These are phyloP conservation scores for Colletotrichum plurivorum DNA, from an alignment of 2,329 filamentous ascomycete genomes.

Conservation along the genomic window DNA sequence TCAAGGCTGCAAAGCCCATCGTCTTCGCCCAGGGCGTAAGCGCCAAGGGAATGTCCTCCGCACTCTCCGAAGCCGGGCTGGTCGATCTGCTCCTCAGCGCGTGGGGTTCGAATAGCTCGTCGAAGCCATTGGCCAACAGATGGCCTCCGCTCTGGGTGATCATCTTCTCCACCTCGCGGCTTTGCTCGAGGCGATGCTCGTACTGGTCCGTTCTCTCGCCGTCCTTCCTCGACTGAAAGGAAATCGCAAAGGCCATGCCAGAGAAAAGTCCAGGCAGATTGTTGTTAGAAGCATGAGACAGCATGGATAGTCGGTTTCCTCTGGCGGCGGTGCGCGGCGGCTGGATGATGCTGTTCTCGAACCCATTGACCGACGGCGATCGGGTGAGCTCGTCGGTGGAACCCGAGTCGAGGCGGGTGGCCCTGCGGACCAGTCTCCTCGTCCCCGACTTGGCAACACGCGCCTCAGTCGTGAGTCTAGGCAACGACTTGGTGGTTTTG, in stretches of 20 bases:
- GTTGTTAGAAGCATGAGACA: conserved; percentile 29
- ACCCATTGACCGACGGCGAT: conserved; percentile 53
- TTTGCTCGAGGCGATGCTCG: conserved; percentile 54
- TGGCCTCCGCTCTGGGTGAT: conserved; percentile 81
- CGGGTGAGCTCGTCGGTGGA: conserved; percentile 65
- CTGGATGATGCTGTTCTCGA: conserved; percentile 54
- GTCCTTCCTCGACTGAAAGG: conserved; percentile 69
- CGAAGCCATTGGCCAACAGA: conserved; percentile 82
- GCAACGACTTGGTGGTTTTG: conserved; percentile 6
- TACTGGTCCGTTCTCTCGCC: conserved; percentile 68
- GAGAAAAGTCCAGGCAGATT: conserved; percentile 68
- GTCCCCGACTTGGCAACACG: conserved; percentile 38
- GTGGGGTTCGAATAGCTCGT: conserved; percentile 78
- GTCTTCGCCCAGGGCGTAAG: conserved; percentile 67
- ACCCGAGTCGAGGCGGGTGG: conserved; percentile 52
- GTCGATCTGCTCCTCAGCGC: conserved; percentile 51
- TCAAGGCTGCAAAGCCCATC: conserved; percentile 85
- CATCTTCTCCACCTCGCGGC: conserved; percentile 66
- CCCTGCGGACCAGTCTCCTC: conserved; percentile 37
- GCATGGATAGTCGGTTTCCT: conserved; percentile 32
- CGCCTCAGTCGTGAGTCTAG: conserved; percentile 9
- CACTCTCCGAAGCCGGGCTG: conserved; percentile 48
- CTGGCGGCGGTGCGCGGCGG: conserved; percentile 45
- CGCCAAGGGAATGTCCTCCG: conserved; percentile 56
- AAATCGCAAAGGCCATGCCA: conserved; percentile 90